Conservation (phyloP, 371 early-diverging fungal genomes). For the Chytridiales sp. region DNA sequence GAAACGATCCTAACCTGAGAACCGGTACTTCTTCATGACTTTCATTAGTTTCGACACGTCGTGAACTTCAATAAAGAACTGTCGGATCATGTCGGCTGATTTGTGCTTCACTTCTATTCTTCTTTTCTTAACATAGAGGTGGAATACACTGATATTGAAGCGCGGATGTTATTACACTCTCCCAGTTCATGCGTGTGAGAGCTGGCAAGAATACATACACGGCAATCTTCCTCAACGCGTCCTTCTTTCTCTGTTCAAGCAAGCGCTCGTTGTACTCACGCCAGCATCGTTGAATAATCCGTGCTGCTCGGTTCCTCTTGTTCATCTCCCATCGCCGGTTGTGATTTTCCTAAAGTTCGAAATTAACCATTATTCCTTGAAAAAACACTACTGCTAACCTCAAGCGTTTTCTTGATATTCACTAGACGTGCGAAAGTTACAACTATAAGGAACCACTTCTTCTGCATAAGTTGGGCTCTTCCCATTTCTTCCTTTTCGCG, state of each 20-base stretch:
- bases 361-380: not conserved
- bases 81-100: constrained; percentile 48
- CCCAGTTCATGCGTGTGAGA: not conserved
- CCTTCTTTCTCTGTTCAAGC: constrained; percentile 20
- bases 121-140: constrained; percentile 29
- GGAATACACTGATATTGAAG: constrained; percentile 34
- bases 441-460: constrained; percentile 51
- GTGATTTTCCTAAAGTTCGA: constrained; percentile 14
- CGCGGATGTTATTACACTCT: constrained; percentile 1
- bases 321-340: not conserved
- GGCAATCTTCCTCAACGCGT: constrained; percentile 34
- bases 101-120: constrained; percentile 26
- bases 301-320: constrained; percentile 26
- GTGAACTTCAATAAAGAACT: constrained; percentile 54
- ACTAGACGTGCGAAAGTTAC: constrained; percentile 37
- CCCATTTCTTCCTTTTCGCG: constrained; percentile 44
- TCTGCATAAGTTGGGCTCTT: constrained; percentile 36
- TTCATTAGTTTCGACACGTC: constrained; percentile 55
- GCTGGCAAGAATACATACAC: constrained; percentile 21
- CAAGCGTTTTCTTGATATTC: constrained; percentile 32
- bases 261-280: constrained; percentile 15
- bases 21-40: constrained; percentile 54
- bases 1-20: constrained; percentile 40
- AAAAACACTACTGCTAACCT: constrained; percentile 10
- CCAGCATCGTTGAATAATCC: constrained; percentile 39